A percentile compares a stretch with the other conserved stretches of the same genome.
These are phyloP conservation scores for Trichosporon sp. DNA, from an alignment of 1,284 basidiomycete genomes.

Conservation along the genomic window DNA sequence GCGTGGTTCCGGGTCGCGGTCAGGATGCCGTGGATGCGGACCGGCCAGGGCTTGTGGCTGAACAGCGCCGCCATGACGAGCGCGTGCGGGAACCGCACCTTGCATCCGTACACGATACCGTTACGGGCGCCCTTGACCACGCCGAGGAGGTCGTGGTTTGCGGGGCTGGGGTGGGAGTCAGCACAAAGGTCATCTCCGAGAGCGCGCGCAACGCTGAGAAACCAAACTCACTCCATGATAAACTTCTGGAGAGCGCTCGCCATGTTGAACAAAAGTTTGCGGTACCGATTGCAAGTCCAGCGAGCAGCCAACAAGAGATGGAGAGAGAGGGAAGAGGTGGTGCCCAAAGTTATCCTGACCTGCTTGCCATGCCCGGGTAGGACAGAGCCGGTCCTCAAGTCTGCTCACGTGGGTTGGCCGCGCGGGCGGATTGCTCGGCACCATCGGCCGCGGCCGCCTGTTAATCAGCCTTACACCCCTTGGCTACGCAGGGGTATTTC, in stretches of 20 bases:
- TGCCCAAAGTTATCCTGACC: slow-evolving; percentile 15
- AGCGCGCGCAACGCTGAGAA: too few relatives aligned
- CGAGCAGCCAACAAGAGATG: slow-evolving; percentile 5
- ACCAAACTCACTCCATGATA: slow-evolving; percentile 29
- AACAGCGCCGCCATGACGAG: slow-evolving; percentile 98
- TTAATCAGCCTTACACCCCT: background rate
- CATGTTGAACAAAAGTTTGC: slow-evolving; percentile 22
- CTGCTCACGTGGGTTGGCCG: background rate
- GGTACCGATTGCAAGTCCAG: background rate
- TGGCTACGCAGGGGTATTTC: background rate
- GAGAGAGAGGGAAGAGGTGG: slow-evolving; percentile 1
- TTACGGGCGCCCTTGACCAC: slow-evolving; percentile 94
- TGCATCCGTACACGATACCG: slow-evolving; percentile 82
- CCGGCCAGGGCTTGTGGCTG: slow-evolving; percentile 71
- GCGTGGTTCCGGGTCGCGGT: slow-evolving; percentile 72
- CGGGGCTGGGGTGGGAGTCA: slow-evolving; percentile 59
- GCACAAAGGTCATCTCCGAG: background rate
- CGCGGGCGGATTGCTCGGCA: slow-evolving; percentile 7
- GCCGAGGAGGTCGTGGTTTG: slow-evolving; percentile 84
- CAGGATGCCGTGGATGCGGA: slow-evolving; percentile 65
- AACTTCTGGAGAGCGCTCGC: slow-evolving; percentile 31
- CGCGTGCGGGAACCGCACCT: slow-evolving; percentile 96
- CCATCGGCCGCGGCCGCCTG: slow-evolving; percentile 14
- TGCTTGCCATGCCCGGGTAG: slow-evolving; percentile 1
- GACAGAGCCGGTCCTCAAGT: slow-evolving; percentile 9